phyloP scores from a whole-genome alignment of 2,329 filamentous ascomycete species.

The Ceratocystiopsis minuta region DNA sequence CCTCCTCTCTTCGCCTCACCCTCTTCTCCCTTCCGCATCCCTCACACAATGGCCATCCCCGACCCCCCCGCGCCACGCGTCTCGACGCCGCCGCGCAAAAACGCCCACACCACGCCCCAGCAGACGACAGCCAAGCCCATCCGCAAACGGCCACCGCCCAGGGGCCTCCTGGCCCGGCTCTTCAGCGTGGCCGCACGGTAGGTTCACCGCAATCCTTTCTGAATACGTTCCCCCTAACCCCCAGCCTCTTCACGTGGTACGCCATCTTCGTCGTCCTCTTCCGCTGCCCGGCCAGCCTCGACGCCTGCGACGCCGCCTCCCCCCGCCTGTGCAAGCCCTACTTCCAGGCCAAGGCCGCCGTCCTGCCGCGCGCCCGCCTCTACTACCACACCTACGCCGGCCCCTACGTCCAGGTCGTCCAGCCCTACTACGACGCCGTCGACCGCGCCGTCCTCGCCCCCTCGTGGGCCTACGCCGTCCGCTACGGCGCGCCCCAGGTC shows the following conservation, averaged over 20 bases:
- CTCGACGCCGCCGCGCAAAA: too few species aligned
- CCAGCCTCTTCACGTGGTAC: slow-evolving; percentile 74
- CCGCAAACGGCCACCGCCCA: too few species aligned
- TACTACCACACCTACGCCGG: slow-evolving; percentile 76
- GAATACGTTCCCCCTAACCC: not conserved
- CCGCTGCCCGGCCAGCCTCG: slow-evolving; percentile 56
- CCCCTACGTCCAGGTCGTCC: slow-evolving; percentile 59
- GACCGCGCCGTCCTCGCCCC: slow-evolving; percentile 53
- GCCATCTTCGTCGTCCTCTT: slow-evolving; percentile 64
- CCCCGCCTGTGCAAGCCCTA: slow-evolving; percentile 74
- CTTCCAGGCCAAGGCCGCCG: slow-evolving; percentile 41
- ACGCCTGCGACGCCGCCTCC: slow-evolving; percentile 49
- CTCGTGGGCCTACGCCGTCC: slow-evolving; percentile 44
- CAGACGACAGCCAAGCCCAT: too few species aligned
- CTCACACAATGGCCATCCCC: too few species aligned
- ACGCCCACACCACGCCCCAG: too few species aligned
- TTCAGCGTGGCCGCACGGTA: too few species aligned
- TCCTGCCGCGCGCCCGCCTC: slow-evolving; percentile 60
- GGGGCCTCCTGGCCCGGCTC: too few species aligned
- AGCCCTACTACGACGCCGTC: slow-evolving; percentile 53
- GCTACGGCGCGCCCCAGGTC: slow-evolving; percentile 58
- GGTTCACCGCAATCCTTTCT: too few species aligned
- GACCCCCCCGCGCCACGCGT: too few species aligned
- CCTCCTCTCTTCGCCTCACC: too few species aligned
- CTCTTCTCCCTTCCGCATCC: too few species aligned